phyloP scores from a whole-genome alignment of 2,329 filamentous ascomycete genomes.

The Beauveria bassiana region DNA sequence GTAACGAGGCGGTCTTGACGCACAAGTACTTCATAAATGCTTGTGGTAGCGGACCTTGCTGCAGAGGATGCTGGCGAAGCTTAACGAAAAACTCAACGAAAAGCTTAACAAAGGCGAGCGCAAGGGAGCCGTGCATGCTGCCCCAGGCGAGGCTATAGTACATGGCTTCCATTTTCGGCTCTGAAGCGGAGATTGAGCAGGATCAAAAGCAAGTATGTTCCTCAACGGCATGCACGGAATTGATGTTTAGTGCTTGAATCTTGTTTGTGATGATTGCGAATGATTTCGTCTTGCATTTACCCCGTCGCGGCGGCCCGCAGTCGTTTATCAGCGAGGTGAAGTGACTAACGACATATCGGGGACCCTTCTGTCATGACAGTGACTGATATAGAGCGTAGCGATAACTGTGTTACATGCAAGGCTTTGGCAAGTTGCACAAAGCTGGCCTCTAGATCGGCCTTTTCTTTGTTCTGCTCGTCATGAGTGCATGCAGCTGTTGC shows the following conservation, averaged over 20 bases:
- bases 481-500: neutral
- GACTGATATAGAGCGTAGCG: too few relatives aligned
- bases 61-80: conserved; percentile 51
- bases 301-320: too few relatives aligned
- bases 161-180: conserved; percentile 62
- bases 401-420: too few relatives aligned
- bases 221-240: too few relatives aligned
- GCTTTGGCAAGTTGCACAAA: neutral
- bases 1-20: conserved; percentile 52
- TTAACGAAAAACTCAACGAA: conserved; percentile 64
- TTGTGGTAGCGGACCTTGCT: conserved; percentile 54
- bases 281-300: too few relatives aligned
- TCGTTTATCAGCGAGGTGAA: too few relatives aligned
- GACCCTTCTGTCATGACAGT: too few relatives aligned
- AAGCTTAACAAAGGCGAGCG: conserved; percentile 58
- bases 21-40: conserved; percentile 61
- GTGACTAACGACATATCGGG: too few relatives aligned
- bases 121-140: conserved; percentile 46
- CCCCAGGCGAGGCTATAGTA: conserved; percentile 47
- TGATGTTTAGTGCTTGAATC: too few relatives aligned
- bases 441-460: neutral
- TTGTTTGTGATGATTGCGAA: too few relatives aligned
- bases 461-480: too few relatives aligned
- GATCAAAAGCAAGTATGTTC: too few relatives aligned
- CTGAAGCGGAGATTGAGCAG: conserved; percentile 19